A percentile compares a stretch with the other conserved stretches of the same genome.
Conservation (phyloP, 2,329 filamentous ascomycete genomes). For the Fusarium cyanostomum region DNA sequence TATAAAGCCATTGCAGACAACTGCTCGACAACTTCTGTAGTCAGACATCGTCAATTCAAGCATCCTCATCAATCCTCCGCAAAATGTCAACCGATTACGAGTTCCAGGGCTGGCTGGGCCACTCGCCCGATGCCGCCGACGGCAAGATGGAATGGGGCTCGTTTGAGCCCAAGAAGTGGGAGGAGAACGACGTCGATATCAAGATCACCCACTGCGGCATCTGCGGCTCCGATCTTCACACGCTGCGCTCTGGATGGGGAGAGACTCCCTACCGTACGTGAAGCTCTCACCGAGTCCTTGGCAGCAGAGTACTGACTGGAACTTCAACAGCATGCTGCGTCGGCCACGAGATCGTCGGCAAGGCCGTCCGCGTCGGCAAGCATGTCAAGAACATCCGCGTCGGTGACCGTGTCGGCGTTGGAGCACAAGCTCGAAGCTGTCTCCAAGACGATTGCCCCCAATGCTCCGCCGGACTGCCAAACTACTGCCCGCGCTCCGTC, state of each 20-base stretch:
- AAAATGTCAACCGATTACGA: conserved; percentile 53
- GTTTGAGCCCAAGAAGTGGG: conserved; percentile 70
- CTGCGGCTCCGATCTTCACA: conserved; percentile 69
- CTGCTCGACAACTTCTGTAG: not conserved
- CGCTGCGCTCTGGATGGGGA: conserved; percentile 62
- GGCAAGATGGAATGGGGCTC: conserved; percentile 63
- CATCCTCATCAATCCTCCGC: not conserved
- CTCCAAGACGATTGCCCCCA: conserved; percentile 53
- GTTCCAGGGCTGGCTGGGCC: conserved; percentile 63
- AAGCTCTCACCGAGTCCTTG: not conserved
- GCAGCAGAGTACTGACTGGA: conserved; percentile 4
- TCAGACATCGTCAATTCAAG: not conserved
- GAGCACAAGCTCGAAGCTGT: conserved; percentile 68
- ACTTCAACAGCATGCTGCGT: conserved; percentile 58
- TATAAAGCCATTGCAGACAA: not conserved
- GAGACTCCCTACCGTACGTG: conserved; percentile 52
- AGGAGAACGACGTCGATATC: conserved; percentile 72
- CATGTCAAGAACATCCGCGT: conserved; percentile 60
- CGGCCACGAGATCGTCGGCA: conserved; percentile 73
- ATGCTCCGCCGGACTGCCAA: conserved; percentile 52
- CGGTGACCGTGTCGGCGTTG: conserved; percentile 71
- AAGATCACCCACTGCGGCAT: conserved; percentile 71
- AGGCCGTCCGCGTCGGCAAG: conserved; percentile 61
- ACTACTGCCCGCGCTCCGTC: conserved; percentile 53
- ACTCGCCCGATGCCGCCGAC: conserved; percentile 50